These are phyloP conservation scores for Botrytis aclada DNA, from an alignment of 2,329 filamentous ascomycete genomes.

Conservation along the genomic window DNA sequence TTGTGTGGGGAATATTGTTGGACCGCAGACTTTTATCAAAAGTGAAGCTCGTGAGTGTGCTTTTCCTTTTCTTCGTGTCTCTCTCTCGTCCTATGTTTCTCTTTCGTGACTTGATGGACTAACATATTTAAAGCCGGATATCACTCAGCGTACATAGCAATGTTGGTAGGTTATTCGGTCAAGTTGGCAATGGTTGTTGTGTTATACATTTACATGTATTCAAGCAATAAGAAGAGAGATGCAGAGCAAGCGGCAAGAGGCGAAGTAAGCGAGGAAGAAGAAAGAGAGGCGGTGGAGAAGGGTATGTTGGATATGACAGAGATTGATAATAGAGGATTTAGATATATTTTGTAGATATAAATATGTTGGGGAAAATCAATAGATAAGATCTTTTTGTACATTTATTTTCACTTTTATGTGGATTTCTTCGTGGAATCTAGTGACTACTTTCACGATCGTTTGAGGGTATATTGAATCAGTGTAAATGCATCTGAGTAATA, in stretches of 20 bases:
- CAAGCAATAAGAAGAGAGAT: constrained; percentile 53
- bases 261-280: constrained; percentile 41
- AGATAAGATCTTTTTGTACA: too few species aligned
- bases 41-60: constrained; percentile 32
- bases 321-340: constrained; percentile 53
- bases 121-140: constrained; percentile 35
- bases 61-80: not conserved
- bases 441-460: not conserved
- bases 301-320: constrained; percentile 56
- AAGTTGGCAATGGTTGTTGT: constrained; percentile 50
- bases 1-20: constrained; percentile 54
- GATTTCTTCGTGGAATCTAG: not conserved
- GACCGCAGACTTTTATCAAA: constrained; percentile 38
- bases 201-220: constrained; percentile 55
- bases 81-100: not conserved
- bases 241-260: constrained; percentile 38
- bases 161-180: constrained; percentile 53
- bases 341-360: constrained; percentile 45
- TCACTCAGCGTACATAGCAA: constrained; percentile 39
- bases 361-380: not conserved
- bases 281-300: constrained; percentile 50
- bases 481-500: not conserved
- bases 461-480: not conserved
- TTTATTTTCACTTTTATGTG: fast-evolving
- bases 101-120: not conserved